A percentile compares a stretch with the other conserved stretches of the same genome.
phyloP scores from a whole-genome alignment of 1,284 basidiomycete species.

The Leucoagaricus sp. region DNA sequence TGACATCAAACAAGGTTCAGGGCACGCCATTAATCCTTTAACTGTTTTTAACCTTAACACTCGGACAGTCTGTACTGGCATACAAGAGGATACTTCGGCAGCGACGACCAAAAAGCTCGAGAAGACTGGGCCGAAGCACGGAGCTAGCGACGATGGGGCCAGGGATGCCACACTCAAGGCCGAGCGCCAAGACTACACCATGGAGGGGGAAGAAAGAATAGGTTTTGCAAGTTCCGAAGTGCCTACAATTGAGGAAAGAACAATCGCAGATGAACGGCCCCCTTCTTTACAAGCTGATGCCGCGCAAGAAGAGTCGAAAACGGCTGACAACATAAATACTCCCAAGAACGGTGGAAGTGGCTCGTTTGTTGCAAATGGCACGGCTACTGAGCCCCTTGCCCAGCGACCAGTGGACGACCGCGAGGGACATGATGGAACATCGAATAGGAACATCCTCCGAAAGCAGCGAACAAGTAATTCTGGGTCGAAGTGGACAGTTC shows the following conservation, averaged over 20 bases:
- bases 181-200: slow-evolving; percentile 56
- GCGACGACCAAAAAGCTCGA: slow-evolving; percentile 38
- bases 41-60: slow-evolving; percentile 30
- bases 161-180: slow-evolving; percentile 45
- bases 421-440: slow-evolving; percentile 54
- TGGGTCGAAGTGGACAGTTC: slow-evolving; percentile 62
- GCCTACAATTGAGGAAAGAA: slow-evolving; percentile 75
- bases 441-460: slow-evolving; percentile 48
- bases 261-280: slow-evolving; percentile 43
- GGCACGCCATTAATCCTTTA: background rate
- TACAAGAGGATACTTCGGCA: slow-evolving; percentile 14
- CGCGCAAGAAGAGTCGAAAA: background rate
- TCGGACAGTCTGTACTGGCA: slow-evolving; percentile 14
- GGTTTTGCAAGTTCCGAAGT: slow-evolving; percentile 69
- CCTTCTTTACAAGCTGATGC: background rate
- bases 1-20: slow-evolving; percentile 51
- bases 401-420: slow-evolving; percentile 49
- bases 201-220: slow-evolving; percentile 50
- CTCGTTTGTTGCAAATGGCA: background rate
- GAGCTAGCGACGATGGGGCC: slow-evolving; percentile 33
- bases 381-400: slow-evolving; percentile 45
- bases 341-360: background rate
- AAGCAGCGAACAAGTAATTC: slow-evolving; percentile 58
- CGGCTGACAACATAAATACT: background rate
- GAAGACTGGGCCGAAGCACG: slow-evolving; percentile 41